phyloP scores from a whole-genome alignment of 305 asterid genomes.

The Rubia tinctorum region DNA sequence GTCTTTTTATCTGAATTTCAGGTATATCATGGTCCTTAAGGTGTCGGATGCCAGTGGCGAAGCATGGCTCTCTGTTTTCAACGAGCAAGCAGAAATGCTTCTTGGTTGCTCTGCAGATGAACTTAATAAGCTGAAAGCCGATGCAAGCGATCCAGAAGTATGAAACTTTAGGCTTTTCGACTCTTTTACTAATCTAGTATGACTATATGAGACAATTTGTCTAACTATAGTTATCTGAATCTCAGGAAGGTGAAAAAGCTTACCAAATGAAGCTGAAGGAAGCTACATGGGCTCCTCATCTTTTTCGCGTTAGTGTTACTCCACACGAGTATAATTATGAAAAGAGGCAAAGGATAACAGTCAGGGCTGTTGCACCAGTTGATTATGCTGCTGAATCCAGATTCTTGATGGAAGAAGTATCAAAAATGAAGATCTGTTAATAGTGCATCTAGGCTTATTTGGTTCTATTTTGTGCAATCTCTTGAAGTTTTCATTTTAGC shows the following conservation, averaged over 20 bases:
- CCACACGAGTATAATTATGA: conserved; percentile 67
- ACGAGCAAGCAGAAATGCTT: conserved; percentile 71
- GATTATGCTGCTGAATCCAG: conserved; percentile 80
- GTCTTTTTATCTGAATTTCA: conserved; percentile 19
- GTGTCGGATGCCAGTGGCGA: conserved; percentile 89
- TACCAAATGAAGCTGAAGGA: conserved; percentile 71
- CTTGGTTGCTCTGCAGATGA: conserved; percentile 84
- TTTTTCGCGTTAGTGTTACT: conserved; percentile 69
- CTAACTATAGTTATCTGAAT: background rate
- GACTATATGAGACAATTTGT: background rate
- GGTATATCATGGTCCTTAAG: conserved; percentile 66
- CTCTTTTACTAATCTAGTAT: background rate
- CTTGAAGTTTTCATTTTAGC: background rate
- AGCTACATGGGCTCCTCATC: conserved; percentile 68
- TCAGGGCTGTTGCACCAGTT: conserved; percentile 58
- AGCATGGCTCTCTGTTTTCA: conserved; percentile 68
- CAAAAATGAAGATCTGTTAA: conserved; percentile 50
- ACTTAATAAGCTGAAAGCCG: conserved; percentile 59
- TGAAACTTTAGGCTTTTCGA: background rate
- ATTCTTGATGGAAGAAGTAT: conserved; percentile 58
- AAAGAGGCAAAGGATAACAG: conserved; percentile 81
- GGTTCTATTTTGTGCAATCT: background rate
- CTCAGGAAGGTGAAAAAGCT: conserved; percentile 49
- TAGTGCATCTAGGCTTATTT: background rate
- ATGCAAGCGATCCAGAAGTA: too few species aligned